A percentile compares a stretch with the other conserved stretches of the same genome.
Evolutionary conservation across 2,329 filamentous ascomycete species (phyloP).

Genomic region (Botrytis pseudocinerea): DNA sequence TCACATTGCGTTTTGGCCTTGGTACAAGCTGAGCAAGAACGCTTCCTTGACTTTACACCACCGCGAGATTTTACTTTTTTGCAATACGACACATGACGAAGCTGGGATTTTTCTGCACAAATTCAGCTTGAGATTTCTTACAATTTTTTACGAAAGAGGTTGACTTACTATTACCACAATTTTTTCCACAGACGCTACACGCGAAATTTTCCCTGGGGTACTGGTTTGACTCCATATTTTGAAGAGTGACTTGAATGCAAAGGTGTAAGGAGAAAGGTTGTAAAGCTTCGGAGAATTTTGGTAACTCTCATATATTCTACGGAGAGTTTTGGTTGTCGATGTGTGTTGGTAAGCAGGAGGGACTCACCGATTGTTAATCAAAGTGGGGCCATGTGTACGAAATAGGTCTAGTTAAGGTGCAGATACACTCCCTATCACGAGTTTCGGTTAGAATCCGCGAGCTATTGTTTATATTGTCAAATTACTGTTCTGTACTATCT

Average conservation of each 20-base stretch:
- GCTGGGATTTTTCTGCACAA: constrained; percentile 27
- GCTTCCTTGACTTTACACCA: constrained; percentile 26
- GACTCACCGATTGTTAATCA: not conserved
- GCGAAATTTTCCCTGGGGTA: not conserved
- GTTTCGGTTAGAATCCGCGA: not conserved
- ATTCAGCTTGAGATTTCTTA: not conserved
- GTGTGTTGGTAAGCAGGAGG: not conserved
- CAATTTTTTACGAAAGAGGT: not conserved
- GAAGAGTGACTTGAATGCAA: not conserved
- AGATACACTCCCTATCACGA: not conserved
- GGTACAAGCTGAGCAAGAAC: constrained; percentile 27
- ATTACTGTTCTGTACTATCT: not conserved
- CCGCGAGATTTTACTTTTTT: constrained; percentile 24
- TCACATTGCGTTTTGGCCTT: constrained; percentile 32
- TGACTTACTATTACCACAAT: constrained; percentile 27
- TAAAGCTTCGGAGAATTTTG: constrained; percentile 4
- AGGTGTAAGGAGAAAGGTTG: not conserved
- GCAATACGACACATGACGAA: constrained; percentile 30
- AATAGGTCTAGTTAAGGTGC: not conserved
- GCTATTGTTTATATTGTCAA: not conserved
- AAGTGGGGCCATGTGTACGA: not conserved
- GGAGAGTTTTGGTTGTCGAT: not conserved
- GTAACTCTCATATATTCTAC: not conserved
- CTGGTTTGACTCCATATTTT: not conserved
- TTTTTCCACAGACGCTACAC: constrained; percentile 30